phyloP scores from a whole-genome alignment of 1,284 basidiomycete species.

The Paramarasmius palmivorus region DNA sequence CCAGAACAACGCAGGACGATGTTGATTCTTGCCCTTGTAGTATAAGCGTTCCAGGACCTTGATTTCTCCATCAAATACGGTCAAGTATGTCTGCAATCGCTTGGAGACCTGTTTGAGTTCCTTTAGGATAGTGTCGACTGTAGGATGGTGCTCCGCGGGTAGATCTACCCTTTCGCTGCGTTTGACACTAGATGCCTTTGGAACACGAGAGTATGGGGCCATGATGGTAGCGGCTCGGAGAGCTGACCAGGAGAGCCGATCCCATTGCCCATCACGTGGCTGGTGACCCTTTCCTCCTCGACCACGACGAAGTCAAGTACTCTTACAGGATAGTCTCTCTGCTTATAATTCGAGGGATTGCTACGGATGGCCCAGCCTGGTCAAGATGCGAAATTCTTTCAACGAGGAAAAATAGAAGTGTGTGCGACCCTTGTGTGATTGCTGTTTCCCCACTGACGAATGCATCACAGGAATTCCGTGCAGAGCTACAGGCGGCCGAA shows the following conservation, averaged over 20 bases:
- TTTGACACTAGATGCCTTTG: too few relatives aligned
- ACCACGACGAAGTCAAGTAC: too few relatives aligned
- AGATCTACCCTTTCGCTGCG: slow-evolving; percentile 1
- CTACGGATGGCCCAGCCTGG: slow-evolving; percentile 60
- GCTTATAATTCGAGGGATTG: too few relatives aligned
- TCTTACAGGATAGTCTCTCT: too few relatives aligned
- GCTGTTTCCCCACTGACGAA: slow-evolving; percentile 16
- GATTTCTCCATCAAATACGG: slow-evolving; percentile 52
- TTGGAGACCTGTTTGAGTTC: slow-evolving; percentile 55
- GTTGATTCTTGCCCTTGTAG: slow-evolving; percentile 82
- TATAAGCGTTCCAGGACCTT: slow-evolving; percentile 65
- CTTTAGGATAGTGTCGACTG: slow-evolving; percentile 60
- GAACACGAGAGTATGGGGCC: too few relatives aligned
- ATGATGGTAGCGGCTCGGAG: too few relatives aligned
- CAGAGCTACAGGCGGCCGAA: slow-evolving; percentile 87
- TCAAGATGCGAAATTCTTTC: slow-evolving; percentile 89
- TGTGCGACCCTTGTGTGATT: slow-evolving; percentile 18
- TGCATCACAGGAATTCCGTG: slow-evolving; percentile 69
- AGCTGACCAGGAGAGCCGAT: too few relatives aligned
- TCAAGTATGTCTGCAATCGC: slow-evolving; percentile 45
- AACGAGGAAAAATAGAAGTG: slow-evolving; percentile 91
- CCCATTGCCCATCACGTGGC: too few relatives aligned
- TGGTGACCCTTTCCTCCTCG: too few relatives aligned
- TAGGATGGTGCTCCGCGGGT: slow-evolving; percentile 25
- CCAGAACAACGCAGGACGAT: slow-evolving; percentile 73